Conservation (phyloP, 2,329 filamentous ascomycete species). For the Pseudocercospora eumusae region DNA sequence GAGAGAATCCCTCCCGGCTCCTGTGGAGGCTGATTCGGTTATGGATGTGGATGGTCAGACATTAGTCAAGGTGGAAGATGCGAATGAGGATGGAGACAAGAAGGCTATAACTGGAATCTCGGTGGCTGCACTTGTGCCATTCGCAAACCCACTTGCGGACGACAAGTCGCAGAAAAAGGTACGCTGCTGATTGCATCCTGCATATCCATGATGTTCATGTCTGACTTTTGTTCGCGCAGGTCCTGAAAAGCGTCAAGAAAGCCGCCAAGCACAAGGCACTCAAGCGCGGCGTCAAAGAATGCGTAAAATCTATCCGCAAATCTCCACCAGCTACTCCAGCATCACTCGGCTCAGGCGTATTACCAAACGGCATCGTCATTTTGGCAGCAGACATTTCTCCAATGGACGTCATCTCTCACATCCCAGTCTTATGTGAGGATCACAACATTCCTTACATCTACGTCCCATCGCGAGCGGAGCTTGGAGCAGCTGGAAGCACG, state of each 20-base stretch:
- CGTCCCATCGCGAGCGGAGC: constrained; percentile 85
- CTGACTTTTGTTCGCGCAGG: not conserved
- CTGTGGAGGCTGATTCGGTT: constrained; percentile 35
- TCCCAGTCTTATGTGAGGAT: constrained; percentile 96
- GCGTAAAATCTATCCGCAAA: constrained; percentile 97
- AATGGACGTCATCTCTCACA: constrained; percentile 97
- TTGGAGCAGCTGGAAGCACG: constrained; percentile 88
- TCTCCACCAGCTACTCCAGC: constrained; percentile 69
- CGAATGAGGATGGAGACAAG: constrained; percentile 44
- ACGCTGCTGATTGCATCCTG: not conserved
- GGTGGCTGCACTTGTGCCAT: constrained; percentile 68
- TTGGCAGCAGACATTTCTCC: constrained; percentile 97
- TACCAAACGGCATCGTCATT: constrained; percentile 73
- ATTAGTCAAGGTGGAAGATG: constrained; percentile 46
- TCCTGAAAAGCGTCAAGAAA: constrained; percentile 63
- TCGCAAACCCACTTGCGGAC: constrained; percentile 77
- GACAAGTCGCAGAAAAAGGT: constrained; percentile 73
- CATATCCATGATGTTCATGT: not conserved
- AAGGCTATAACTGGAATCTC: constrained; percentile 43
- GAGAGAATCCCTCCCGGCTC: constrained; percentile 56
- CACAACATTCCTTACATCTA: constrained; percentile 97
- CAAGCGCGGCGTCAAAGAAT: constrained; percentile 97
- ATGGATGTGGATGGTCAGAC: constrained; percentile 34
- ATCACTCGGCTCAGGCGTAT: constrained; percentile 51
- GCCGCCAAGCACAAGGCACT: constrained; percentile 94